phyloP scores from a whole-genome alignment of 2,329 filamentous ascomycete species.

The Beauveria sp. region DNA sequence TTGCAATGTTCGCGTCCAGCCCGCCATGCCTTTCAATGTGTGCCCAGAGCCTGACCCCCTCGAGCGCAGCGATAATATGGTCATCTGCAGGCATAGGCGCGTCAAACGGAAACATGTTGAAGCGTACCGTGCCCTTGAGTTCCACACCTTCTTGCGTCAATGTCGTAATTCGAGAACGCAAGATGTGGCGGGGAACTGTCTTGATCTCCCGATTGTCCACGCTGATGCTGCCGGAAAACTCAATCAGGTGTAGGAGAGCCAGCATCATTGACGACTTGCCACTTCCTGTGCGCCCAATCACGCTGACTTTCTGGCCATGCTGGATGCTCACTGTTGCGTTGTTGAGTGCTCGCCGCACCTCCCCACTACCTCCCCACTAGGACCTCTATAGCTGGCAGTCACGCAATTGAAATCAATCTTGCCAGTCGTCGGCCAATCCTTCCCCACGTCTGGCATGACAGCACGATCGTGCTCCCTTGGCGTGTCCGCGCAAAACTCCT shows the following conservation, averaged over 20 bases:
- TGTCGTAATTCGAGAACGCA: conserved; percentile 23
- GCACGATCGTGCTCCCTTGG: background rate
- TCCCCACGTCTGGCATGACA: background rate
- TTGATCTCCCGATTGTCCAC: conserved; percentile 24
- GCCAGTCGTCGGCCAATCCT: background rate
- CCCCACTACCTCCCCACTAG: background rate
- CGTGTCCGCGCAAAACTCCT: background rate
- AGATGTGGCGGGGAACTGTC: conserved; percentile 14
- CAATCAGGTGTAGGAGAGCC: conserved; percentile 9
- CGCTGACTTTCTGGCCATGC: conserved; percentile 16
- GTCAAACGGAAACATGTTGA: conserved; percentile 11
- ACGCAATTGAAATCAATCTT: conserved; percentile 8
- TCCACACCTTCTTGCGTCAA: conserved; percentile 23
- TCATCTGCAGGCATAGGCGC: background rate
- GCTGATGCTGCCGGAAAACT: conserved; percentile 18
- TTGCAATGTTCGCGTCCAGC: conserved; percentile 12
- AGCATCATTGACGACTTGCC: conserved; percentile 9
- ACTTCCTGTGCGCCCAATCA: conserved; percentile 18
- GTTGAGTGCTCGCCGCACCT: conserved; percentile 3
- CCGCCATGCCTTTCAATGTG: conserved; percentile 11
- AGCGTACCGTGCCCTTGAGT: conserved; percentile 14
- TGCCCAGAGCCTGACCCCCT: conserved; percentile 12
- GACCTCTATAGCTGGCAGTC: conserved; percentile 5
- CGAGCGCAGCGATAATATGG: conserved; percentile 11
- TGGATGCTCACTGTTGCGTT: conserved; percentile 13